These are phyloP conservation scores for Berberis vulgaris DNA, from an alignment of 164 flowering plant species.

Conservation along the genomic window DNA sequence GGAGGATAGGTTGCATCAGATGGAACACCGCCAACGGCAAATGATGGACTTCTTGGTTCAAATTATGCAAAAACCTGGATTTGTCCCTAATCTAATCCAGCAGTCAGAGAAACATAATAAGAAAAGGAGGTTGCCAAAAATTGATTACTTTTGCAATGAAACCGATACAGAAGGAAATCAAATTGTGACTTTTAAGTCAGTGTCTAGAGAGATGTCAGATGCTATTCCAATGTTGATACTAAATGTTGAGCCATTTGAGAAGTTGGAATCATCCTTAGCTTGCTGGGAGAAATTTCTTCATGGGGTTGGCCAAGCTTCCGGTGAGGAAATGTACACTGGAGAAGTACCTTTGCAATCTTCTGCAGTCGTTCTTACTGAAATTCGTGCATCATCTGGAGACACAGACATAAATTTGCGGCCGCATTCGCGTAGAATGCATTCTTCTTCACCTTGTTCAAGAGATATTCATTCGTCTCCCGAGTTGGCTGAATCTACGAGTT, in stretches of 20 bases:
- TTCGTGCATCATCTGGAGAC: slow-evolving; percentile 27
- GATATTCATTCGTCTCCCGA: slow-evolving; percentile 39
- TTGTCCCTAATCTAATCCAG: slow-evolving; percentile 25
- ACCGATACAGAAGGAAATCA: slow-evolving; percentile 16
- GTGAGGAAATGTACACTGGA: slow-evolving; percentile 20
- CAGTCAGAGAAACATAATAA: slow-evolving; percentile 33
- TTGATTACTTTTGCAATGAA: slow-evolving; percentile 21
- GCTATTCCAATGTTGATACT: slow-evolving; percentile 14
- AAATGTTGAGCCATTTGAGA: slow-evolving; percentile 31
- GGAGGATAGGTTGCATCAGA: slow-evolving; percentile 28
- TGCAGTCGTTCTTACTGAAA: slow-evolving; percentile 18
- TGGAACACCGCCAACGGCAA: slow-evolving; percentile 41
- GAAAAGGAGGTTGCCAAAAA: slow-evolving; percentile 43
- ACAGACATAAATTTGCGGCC: slow-evolving; percentile 21
- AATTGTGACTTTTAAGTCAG: slow-evolving; percentile 12
- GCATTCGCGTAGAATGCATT: slow-evolving; percentile 17
- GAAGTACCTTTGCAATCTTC: slow-evolving; percentile 15
- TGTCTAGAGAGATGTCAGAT: slow-evolving; percentile 17
- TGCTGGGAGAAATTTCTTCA: slow-evolving; percentile 47
- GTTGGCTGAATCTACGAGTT: slow-evolving; percentile 20
- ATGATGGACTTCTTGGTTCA: slow-evolving; percentile 33
- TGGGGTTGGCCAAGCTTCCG: slow-evolving; percentile 25
- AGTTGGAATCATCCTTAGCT: slow-evolving; percentile 42
- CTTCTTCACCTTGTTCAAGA: slow-evolving; percentile 26
- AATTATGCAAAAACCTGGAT: slow-evolving; percentile 34